Percentiles rank a stretch among this genome's conserved stretches.
phyloP scores from a whole-genome alignment of 805 yeast genomes.

The Saccharomycopsis lassenensis region DNA sequence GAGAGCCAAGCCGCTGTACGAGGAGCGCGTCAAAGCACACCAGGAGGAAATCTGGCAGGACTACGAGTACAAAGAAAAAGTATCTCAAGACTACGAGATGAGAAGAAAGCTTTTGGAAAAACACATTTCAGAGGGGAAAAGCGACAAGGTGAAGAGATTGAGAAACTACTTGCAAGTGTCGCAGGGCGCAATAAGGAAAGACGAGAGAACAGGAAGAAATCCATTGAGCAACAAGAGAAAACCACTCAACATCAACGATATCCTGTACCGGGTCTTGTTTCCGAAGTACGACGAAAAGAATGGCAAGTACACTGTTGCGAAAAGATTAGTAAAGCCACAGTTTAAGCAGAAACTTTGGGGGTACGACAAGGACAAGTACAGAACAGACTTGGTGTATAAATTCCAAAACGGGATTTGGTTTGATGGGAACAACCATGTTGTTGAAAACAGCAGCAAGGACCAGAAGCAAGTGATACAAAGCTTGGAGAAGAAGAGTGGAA shows the following conservation, averaged over 20 bases:
- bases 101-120: constrained; percentile 13
- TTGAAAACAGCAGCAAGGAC: constrained; percentile 38
- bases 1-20: constrained; percentile 48
- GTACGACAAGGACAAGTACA: constrained; percentile 52
- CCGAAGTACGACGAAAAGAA: constrained; percentile 47
- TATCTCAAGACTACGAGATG: constrained; percentile 21
- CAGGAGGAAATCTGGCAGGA: constrained; percentile 32
- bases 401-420: constrained; percentile 65
- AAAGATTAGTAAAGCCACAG: constrained; percentile 7
- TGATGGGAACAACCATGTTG: constrained; percentile 67
- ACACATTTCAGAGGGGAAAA: constrained; percentile 27
- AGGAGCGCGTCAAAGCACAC: constrained; percentile 9
- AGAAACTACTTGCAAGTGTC: constrained; percentile 25
- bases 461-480: constrained; percentile 17
- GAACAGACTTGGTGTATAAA: constrained; percentile 50
- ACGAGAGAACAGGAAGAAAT: too few relatives aligned
- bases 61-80: constrained; percentile 34
- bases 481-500: too few relatives aligned
- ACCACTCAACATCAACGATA: constrained; percentile 25
- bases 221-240: constrained; percentile 32
- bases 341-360: constrained; percentile 86
- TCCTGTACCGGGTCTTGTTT: constrained; percentile 54
- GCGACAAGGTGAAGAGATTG: constrained; percentile 27
- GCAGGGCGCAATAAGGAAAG: constrained; percentile 50
- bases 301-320: constrained; percentile 31